A percentile compares a stretch with the other conserved stretches of the same genome.
Conservation (phyloP, 768 basidiomycete species). For the Pleurotus sapidus region DNA sequence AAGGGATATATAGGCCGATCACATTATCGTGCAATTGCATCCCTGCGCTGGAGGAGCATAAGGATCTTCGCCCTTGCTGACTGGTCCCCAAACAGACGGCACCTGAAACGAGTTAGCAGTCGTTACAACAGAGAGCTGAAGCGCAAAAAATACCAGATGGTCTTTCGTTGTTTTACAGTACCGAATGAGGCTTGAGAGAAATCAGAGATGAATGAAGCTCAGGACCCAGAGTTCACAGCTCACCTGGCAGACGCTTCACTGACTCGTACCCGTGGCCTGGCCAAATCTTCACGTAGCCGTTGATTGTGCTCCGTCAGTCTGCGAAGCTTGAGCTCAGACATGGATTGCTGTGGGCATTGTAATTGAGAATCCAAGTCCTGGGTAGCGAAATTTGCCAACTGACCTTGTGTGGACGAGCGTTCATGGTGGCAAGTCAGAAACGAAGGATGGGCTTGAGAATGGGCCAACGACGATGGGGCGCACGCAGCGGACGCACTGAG, state of each 20-base stretch:
- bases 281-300: constrained; percentile 84
- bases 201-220: not conserved
- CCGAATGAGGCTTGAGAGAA: constrained; percentile 69
- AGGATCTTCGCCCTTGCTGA: constrained; percentile 88
- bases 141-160: constrained; percentile 59
- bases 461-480: constrained; percentile 11
- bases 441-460: constrained; percentile 15
- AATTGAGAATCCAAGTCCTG: constrained; percentile 8
- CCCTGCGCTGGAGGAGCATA: constrained; percentile 81
- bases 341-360: constrained; percentile 62
- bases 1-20: constrained; percentile 20
- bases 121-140: constrained; percentile 5
- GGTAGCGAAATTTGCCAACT: constrained; percentile 12
- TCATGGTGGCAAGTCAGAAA: constrained; percentile 44
- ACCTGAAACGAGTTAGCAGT: constrained; percentile 44
- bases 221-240: constrained; percentile 21
- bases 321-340: constrained; percentile 96
- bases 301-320: constrained; percentile 93
- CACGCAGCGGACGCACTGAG: not conserved
- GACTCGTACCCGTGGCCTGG: constrained; percentile 84
- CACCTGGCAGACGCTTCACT: constrained; percentile 90
- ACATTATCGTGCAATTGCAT: constrained; percentile 74
- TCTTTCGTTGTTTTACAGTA: constrained; percentile 95
- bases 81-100: constrained; percentile 92
- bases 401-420: constrained; percentile 71